phyloP scores from a whole-genome alignment of 2,329 filamentous ascomycete species.

The Claviceps arundinis region DNA sequence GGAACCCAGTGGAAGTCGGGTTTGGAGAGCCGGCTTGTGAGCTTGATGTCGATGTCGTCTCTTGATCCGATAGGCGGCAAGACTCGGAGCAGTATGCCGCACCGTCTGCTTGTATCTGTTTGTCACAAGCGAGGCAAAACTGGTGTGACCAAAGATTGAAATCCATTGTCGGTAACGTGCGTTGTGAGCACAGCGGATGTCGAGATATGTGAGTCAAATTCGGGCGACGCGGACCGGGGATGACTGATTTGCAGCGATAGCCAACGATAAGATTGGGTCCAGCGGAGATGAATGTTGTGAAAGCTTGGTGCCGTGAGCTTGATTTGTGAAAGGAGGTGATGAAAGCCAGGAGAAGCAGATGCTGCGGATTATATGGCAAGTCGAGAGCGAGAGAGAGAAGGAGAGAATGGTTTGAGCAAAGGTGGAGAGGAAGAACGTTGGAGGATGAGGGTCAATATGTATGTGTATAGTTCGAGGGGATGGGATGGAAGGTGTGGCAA shows the following conservation, averaged over 20 bases:
- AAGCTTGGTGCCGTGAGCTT: not conserved
- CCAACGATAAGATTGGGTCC: not conserved
- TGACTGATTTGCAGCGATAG: not conserved
- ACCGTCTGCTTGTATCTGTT: slow-evolving; percentile 57
- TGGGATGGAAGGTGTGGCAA: not conserved
- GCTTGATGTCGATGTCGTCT: slow-evolving; percentile 49
- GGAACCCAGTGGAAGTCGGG: slow-evolving; percentile 36
- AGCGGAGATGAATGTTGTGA: not conserved
- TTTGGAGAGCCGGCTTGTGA: slow-evolving; percentile 46
- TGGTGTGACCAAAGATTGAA: slow-evolving; percentile 67
- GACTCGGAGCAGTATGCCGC: slow-evolving; percentile 85
- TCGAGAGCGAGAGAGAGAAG: not conserved
- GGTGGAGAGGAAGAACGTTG: slow-evolving; percentile 1
- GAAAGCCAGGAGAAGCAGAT: not conserved
- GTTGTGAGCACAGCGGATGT: slow-evolving; percentile 5
- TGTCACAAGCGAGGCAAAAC: slow-evolving; percentile 90
- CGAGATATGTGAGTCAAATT: slow-evolving; percentile 10
- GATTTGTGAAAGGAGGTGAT: not conserved
- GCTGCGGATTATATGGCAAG: not conserved
- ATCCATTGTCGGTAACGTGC: slow-evolving; percentile 28
- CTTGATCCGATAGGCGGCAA: slow-evolving; percentile 77
- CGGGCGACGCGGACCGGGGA: slow-evolving; percentile 8
- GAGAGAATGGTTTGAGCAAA: slow-evolving; percentile 4
- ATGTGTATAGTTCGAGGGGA: slow-evolving; percentile 3
- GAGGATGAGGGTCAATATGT: slow-evolving; percentile 12